Evolutionary conservation across 306 rosid species (phyloP).

Genomic region (Benincasa hispida): DNA sequence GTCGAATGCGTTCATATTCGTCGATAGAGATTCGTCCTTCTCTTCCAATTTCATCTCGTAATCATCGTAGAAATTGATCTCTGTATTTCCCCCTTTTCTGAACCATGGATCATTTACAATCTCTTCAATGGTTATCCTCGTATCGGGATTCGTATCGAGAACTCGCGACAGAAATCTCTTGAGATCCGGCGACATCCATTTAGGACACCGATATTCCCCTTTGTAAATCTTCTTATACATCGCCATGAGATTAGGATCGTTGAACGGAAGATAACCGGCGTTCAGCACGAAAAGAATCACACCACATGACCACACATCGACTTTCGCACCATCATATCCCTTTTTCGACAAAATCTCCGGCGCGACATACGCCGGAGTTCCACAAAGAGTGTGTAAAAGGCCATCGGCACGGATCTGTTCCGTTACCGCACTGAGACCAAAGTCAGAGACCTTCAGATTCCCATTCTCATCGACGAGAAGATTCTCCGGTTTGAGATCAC

Average conservation of each 20-base stretch:
- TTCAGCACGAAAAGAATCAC: constrained; percentile 41
- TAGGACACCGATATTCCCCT: constrained; percentile 57
- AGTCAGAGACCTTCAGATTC: constrained; percentile 49
- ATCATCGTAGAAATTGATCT: constrained; percentile 17
- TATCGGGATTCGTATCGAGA: constrained; percentile 43
- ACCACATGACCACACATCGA: constrained; percentile 70
- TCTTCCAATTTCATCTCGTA: constrained; percentile 14
- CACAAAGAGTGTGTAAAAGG: constrained; percentile 57
- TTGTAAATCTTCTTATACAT: constrained; percentile 63
- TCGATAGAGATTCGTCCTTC: constrained; percentile 11
- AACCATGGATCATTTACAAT: constrained; percentile 52
- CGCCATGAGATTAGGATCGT: constrained; percentile 56
- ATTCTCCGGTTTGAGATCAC: constrained; percentile 65
- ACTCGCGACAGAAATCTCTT: constrained; percentile 33
- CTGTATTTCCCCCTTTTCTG: constrained; percentile 27
- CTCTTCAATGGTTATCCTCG: constrained; percentile 48
- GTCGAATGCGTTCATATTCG: constrained; percentile 53
- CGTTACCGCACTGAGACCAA: constrained; percentile 52
- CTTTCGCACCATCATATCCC: constrained; percentile 65
- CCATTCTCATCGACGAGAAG: constrained; percentile 43
- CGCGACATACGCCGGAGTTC: constrained; percentile 81
- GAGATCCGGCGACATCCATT: constrained; percentile 49
- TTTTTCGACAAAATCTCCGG: constrained; percentile 63
- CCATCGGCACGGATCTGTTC: constrained; percentile 51
- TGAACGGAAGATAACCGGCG: constrained; percentile 67